phyloP scores from a whole-genome alignment of 768 basidiomycete species.

The Tulasnella calospora region DNA sequence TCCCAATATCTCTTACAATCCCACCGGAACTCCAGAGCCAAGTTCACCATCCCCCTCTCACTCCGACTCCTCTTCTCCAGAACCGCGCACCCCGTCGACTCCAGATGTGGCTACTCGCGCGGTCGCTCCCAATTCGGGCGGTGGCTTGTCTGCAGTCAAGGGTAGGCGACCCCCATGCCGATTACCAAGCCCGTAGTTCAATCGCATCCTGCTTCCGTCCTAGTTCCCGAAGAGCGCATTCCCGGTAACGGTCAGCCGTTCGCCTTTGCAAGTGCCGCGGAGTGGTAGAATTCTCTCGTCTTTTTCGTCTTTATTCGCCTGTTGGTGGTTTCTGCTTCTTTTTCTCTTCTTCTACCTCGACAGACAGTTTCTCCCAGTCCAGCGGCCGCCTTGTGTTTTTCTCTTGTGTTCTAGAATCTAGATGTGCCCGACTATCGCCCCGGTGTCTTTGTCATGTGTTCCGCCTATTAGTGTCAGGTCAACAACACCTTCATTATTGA shows the following conservation, averaged over 20 bases:
- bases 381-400: too few relatives aligned
- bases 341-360: too few relatives aligned
- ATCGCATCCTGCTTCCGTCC: not conserved
- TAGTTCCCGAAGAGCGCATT: not conserved
- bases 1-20: not conserved
- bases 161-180: not conserved
- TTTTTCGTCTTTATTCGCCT: too few relatives aligned
- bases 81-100: slow-evolving; percentile 27
- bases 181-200: slow-evolving; percentile 14
- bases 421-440: too few relatives aligned
- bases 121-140: not conserved
- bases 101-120: not conserved
- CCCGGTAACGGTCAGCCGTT: not conserved
- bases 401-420: too few relatives aligned
- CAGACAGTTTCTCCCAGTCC: too few relatives aligned
- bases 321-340: too few relatives aligned
- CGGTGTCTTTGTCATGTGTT: too few relatives aligned
- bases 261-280: not conserved
- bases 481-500: too few relatives aligned
- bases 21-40: slow-evolving; percentile 15
- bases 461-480: too few relatives aligned
- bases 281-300: too few relatives aligned
- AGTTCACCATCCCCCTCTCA: slow-evolving; percentile 25
- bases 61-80: slow-evolving; percentile 28
- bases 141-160: not conserved